phyloP scores from a whole-genome alignment of 1,284 basidiomycete species.

The Papiliotrema fonsecae region DNA sequence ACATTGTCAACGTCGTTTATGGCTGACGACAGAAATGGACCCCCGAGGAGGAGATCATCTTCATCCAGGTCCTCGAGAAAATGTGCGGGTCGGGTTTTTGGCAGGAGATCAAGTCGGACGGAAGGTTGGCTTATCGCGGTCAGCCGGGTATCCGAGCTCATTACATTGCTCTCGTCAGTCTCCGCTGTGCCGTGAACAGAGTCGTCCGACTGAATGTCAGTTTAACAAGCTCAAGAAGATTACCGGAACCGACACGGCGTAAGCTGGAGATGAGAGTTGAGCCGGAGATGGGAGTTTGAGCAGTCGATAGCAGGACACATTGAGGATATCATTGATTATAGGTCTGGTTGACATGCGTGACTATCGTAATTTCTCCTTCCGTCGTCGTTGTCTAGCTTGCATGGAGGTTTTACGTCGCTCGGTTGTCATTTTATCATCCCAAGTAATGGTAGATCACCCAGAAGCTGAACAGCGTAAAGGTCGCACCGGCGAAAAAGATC shows the following conservation, averaged over 20 bases:
- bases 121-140: slow-evolving; percentile 21
- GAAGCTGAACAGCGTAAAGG: slow-evolving; percentile 86
- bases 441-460: slow-evolving; percentile 84
- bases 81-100: slow-evolving; percentile 11
- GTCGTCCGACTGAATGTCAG: neutral
- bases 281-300: too few relatives aligned
- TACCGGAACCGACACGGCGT: neutral
- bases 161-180: slow-evolving; percentile 26
- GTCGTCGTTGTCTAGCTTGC: too few relatives aligned
- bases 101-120: slow-evolving; percentile 19
- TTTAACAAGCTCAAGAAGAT: neutral
- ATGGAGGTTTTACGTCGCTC: too few relatives aligned
- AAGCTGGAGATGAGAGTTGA: too few relatives aligned
- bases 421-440: too few relatives aligned
- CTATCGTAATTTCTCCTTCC: too few relatives aligned
- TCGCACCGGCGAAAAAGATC: slow-evolving; percentile 75
- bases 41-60: slow-evolving; percentile 21
- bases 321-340: too few relatives aligned
- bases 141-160: slow-evolving; percentile 20
- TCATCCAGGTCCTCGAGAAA: slow-evolving; percentile 12
- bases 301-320: too few relatives aligned
- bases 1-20: neutral
- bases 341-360: too few relatives aligned
- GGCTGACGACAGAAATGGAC: slow-evolving; percentile 17
- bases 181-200: neutral